A percentile compares a stretch with the other conserved stretches of the same genome.
Evolutionary conservation across 192 early-diverging fungal species (phyloP).

Genomic region (Bifiguratus adelaidae): DNA sequence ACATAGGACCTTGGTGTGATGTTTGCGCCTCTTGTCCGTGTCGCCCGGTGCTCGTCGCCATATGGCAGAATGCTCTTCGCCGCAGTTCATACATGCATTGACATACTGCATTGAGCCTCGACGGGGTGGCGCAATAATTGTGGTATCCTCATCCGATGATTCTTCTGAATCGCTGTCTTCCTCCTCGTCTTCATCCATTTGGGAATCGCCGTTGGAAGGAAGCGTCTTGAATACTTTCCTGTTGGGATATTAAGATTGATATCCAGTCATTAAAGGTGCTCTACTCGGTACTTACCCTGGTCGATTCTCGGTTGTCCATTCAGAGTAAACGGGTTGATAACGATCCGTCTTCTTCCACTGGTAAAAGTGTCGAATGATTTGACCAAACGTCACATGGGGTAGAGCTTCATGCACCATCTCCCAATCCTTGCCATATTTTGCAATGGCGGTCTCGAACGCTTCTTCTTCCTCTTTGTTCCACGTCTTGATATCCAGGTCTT

Average conservation of each 20-base stretch:
- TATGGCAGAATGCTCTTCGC: slow-evolving; percentile 12
- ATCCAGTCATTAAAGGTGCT: not conserved
- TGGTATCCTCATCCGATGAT: slow-evolving; percentile 12
- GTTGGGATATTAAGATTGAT: not conserved
- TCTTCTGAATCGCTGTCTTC: not conserved
- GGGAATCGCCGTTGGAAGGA: not conserved
- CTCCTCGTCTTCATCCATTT: slow-evolving; percentile 7
- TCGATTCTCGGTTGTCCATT: slow-evolving; percentile 43
- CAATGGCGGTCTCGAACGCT: slow-evolving; percentile 51
- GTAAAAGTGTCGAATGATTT: slow-evolving; percentile 53
- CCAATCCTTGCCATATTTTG: slow-evolving; percentile 53
- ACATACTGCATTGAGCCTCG: not conserved
- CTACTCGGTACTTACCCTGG: slow-evolving; percentile 28
- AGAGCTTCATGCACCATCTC: slow-evolving; percentile 29
- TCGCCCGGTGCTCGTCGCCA: slow-evolving; percentile 31
- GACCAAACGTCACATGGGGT: slow-evolving; percentile 12
- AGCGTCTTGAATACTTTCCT: slow-evolving; percentile 32
- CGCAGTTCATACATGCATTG: slow-evolving; percentile 29
- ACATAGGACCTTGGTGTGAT: slow-evolving; percentile 27
- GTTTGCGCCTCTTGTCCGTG: slow-evolving; percentile 22
- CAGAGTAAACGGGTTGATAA: slow-evolving; percentile 47
- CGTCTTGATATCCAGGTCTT: slow-evolving; percentile 34
- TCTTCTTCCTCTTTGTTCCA: slow-evolving; percentile 43
- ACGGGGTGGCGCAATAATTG: slow-evolving; percentile 9
- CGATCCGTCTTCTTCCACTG: slow-evolving; percentile 44